Base-by-base conservation (phyloP, 768 basidiomycete species). In the Lentinula lateritia region DNA sequence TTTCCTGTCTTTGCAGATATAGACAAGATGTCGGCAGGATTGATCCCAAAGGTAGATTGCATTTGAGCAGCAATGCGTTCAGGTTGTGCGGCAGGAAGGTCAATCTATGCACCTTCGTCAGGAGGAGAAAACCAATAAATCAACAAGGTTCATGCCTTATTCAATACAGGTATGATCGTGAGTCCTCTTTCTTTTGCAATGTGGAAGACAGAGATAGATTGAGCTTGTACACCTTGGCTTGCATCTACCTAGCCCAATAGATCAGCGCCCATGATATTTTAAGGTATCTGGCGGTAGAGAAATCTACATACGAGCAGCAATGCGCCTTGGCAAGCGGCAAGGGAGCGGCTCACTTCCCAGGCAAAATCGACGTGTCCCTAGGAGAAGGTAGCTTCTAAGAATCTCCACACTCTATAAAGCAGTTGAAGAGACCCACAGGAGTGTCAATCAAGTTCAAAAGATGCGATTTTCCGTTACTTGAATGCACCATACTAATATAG, bases 351-450 rank as follows among this genome's bases (percentile, higher is more conserved):
- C 38, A 99, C 93, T 73, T 98, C 96, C 87, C 94, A 97, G 61
- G 93, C 84, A 74, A 99, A 99, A 76, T 99, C 97, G 41, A 98
- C 97, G 74, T 99, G 97, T 1, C 97, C 95, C 85, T 91, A 42
- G 32, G n/a, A 23, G 41, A 43, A 54, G 46, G 52, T n/a, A 48
- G 50, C 16, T 41, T 42, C n/a, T 9, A 42, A 15, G 41, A 8
- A 50, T n/a, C 0, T 48, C 18, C 9, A 18, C 7, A 12, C 8
- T 48, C n/a, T 12, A n/a, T 15, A n/a, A 42, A 12, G 53, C 12
- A 32, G 8, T 32, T 50, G 5, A 13, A 8, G 20, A 46, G 43
- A 70, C 80, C 58, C 67, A 90, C 93, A 50, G 96, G 96, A 0
- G 97, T 99, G 73, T 99, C 97, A 67, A 99, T 94, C 32, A 98